Base-by-base conservation (phyloP, 179 eudicot species). In the Actinidia polygama region DNA sequence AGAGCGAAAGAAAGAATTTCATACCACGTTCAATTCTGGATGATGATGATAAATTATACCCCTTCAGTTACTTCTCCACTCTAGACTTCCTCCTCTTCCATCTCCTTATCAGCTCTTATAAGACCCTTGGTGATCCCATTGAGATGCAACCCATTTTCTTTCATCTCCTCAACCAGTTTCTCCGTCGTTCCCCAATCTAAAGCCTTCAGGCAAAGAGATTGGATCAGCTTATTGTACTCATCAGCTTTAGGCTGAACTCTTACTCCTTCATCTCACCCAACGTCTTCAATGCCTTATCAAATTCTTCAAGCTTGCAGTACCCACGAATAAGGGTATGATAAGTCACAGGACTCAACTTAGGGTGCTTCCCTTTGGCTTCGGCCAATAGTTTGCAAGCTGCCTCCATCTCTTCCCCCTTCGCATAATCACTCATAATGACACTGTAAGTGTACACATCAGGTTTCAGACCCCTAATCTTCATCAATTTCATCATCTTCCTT, bases 401-500 rank as follows among this genome's bases (percentile, higher is more conserved):
- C 57, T 91, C 95, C 98, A 95, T 91, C 73, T 80, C 83, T 78
- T 98, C 98, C 1, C 88, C 92, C 88, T 88, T 92, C 6, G 89
- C 85, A 81, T 93, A 95, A 70, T 98, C 98, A 82, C 98, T 93
- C 81, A 96, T 91, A 46, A 95, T 88, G 26, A 93, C 95, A 86
- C 89, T 91, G 75, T 95, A 96, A 73, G 97, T 82, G 80, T 89
- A 93, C 15, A 93, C 93, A 91, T 95, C 98, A 18, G 99, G 99
- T 80, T 91, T 93, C n/a, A 96, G 83, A 46, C 98, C 98, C 84
- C 98, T 92, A 55, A 80, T 83, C 85, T 91, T 93, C 95, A 93
- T 96, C 80, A 91, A 59, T 55, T 86, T 84, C 84, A 92, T 72
- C 26, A 93, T 74, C 49, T 83, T 86, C 82, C 61, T 87, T 0